Conservation (phyloP, 352 stramenopile species). For the Aphanomyces invadans region DNA sequence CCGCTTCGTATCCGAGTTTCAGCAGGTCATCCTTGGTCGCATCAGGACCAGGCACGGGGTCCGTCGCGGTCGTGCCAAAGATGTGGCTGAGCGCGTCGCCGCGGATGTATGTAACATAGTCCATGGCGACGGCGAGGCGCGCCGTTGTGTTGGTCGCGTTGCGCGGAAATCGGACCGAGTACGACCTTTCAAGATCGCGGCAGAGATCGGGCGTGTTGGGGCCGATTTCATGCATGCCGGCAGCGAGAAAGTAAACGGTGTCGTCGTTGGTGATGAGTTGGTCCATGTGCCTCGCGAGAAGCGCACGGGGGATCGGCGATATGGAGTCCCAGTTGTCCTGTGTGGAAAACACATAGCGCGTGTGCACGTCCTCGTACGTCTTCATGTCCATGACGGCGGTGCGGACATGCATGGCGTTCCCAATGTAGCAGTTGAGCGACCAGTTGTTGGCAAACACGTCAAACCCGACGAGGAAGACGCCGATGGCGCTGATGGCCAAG, state of each 20-base stretch:
- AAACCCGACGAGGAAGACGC: neutral
- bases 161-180: neutral
- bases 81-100: neutral
- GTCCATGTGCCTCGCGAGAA: neutral
- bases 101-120: conserved; percentile 17
- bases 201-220: neutral
- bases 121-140: neutral
- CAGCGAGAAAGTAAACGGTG: neutral
- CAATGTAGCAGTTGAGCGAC: conserved; percentile 14
- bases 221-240: neutral
- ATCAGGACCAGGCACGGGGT: neutral
- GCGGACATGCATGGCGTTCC: neutral
- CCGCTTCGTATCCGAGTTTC: conserved; percentile 5
- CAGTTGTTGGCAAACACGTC: conserved; percentile 19
- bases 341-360: neutral
- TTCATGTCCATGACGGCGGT: neutral
- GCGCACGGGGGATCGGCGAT: neutral
- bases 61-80: neutral
- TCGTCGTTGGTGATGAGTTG: neutral
- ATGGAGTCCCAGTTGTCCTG: neutral
- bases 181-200: neutral
- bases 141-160: neutral
- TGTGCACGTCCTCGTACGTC: neutral
- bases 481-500: neutral
- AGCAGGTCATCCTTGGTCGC: neutral